A percentile compares a stretch with the other conserved stretches of the same genome.
Conservation (phyloP, 2,329 filamentous ascomycete genomes). For the Proliferodiscus dingleyae region DNA sequence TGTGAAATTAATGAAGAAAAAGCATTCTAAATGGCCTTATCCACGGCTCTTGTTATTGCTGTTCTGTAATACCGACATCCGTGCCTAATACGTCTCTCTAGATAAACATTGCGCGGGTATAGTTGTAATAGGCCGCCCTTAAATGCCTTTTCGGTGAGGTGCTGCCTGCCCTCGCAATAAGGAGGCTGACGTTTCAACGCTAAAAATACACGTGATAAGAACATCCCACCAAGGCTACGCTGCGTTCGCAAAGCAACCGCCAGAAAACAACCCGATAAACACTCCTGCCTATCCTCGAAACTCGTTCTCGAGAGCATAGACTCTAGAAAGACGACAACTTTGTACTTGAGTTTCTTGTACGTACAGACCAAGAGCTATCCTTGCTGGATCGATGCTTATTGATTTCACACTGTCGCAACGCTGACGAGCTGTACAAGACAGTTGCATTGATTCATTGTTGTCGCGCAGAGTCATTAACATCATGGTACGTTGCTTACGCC, state of each 20-base stretch:
- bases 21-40: too few relatives aligned
- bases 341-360: background rate
- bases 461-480: conserved; percentile 13
- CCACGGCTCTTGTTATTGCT: too few relatives aligned
- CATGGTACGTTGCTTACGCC: conserved; percentile 17
- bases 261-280: background rate
- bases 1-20: too few relatives aligned
- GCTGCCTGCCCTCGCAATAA: too few relatives aligned
- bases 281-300: conserved; percentile 1
- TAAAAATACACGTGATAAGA: conserved; percentile 7
- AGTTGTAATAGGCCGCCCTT: too few relatives aligned
- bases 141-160: too few relatives aligned
- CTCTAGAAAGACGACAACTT: background rate
- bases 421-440: conserved; percentile 18
- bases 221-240: conserved; percentile 18
- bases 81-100: too few relatives aligned
- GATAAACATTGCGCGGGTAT: too few relatives aligned
- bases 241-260: conserved; percentile 8
- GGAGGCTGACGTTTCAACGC: too few relatives aligned
- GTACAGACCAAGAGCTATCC: background rate
- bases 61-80: too few relatives aligned
- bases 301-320: background rate
- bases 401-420: conserved; percentile 8
- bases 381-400: conserved; percentile 1
- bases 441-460: conserved; percentile 12